These are phyloP conservation scores for Scheffersomyces lignicola DNA, from an alignment of 1,139 yeast genomes.

Conservation along the genomic window DNA sequence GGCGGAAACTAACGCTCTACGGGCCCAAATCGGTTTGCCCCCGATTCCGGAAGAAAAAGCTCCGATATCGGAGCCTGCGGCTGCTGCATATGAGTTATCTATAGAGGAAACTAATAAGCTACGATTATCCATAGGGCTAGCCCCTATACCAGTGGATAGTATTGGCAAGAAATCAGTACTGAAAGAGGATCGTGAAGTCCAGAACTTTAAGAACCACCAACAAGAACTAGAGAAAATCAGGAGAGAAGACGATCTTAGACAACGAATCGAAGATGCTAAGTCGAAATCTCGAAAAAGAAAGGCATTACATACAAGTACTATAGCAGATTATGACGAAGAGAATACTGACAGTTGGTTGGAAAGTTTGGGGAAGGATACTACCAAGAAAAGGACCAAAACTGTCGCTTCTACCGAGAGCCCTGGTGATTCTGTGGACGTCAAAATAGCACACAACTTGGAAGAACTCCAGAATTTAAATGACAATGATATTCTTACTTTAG, in stretches of 20 bases:
- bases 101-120: slow-evolving; percentile 41
- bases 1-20: slow-evolving; percentile 40
- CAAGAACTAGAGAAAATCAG: slow-evolving; percentile 7
- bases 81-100: slow-evolving; percentile 24
- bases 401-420: slow-evolving; percentile 5
- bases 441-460: slow-evolving; percentile 45
- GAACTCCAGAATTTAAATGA: slow-evolving; percentile 40
- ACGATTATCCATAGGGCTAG: slow-evolving; percentile 31
- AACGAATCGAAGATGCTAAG: slow-evolving; percentile 19
- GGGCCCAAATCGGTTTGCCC: slow-evolving; percentile 31
- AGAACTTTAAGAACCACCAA: slow-evolving; percentile 19
- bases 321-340: slow-evolving; percentile 25
- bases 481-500: slow-evolving; percentile 63
- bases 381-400: slow-evolving; percentile 7
- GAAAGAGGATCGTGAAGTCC: slow-evolving; percentile 7
- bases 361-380: slow-evolving; percentile 16
- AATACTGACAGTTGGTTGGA: slow-evolving; percentile 44
- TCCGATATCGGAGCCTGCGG: slow-evolving; percentile 1
- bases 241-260: slow-evolving; percentile 12
- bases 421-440: slow-evolving; percentile 15
- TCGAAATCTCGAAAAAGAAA: slow-evolving; percentile 20
- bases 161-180: background rate
- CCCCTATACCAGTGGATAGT: slow-evolving; percentile 24
- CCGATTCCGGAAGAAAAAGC: slow-evolving; percentile 21
- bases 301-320: slow-evolving; percentile 16